These are phyloP conservation scores for Mortierella sp. DNA, from an alignment of 371 early-diverging fungal species.

Conservation along the genomic window DNA sequence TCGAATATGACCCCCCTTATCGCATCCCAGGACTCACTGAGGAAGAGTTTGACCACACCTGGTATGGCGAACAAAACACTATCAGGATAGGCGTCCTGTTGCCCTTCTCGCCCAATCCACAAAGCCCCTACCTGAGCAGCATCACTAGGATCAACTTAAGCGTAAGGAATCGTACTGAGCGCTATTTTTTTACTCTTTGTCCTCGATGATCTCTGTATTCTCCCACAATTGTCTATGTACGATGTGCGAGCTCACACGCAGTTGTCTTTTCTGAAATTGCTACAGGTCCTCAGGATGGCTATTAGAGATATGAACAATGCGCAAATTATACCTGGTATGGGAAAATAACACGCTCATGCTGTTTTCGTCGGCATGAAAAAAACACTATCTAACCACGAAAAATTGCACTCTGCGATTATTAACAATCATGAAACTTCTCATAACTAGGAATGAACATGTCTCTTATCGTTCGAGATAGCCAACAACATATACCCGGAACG, in stretches of 20 bases:
- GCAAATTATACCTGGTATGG: conserved; percentile 42
- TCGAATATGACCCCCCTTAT: conserved; percentile 23
- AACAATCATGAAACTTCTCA: not conserved
- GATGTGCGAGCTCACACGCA: no score
- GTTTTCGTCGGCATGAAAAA: not conserved
- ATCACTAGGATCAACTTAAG: conserved; percentile 34
- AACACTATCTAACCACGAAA: not conserved
- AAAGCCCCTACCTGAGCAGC: conserved; percentile 1
- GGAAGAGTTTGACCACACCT: conserved; percentile 36
- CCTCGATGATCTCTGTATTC: not conserved
- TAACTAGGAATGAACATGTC: conserved; percentile 48
- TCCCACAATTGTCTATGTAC: no score
- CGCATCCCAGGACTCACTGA: conserved; percentile 31
- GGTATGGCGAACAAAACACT: conserved; percentile 26
- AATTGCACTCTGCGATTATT: not conserved
- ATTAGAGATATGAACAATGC: conserved; percentile 34
- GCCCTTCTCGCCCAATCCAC: conserved; percentile 26
- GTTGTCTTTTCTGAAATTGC: not conserved
- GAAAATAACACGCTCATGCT: no score
- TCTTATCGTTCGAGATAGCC: conserved; percentile 45
- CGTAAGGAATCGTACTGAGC: no score
- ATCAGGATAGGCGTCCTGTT: conserved; percentile 44
- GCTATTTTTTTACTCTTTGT: not conserved
- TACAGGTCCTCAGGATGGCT: conserved; percentile 45
- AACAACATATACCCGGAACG: conserved; percentile 29